phyloP scores from a whole-genome alignment of 1,284 basidiomycete species.

The Pseudozyma thailandica region DNA sequence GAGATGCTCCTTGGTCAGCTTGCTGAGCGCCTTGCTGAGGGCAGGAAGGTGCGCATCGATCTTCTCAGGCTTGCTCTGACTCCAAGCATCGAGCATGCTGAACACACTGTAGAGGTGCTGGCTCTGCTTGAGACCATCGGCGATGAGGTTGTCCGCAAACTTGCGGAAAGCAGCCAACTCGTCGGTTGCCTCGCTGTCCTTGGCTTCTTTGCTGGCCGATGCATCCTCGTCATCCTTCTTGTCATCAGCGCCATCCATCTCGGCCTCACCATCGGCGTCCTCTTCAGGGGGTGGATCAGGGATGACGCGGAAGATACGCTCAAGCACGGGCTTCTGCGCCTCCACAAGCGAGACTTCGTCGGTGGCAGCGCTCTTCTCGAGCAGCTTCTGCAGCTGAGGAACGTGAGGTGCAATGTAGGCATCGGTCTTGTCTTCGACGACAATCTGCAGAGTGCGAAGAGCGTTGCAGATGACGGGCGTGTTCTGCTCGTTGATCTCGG shows the following conservation, averaged over 20 bases:
- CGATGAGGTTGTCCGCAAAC: constrained; percentile 80
- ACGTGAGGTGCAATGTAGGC: constrained; percentile 84
- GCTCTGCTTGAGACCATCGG: constrained; percentile 81
- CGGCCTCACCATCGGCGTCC: constrained; percentile 53
- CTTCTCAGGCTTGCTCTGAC: constrained; percentile 81
- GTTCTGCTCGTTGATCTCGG: constrained; percentile 76
- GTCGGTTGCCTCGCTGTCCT: constrained; percentile 61
- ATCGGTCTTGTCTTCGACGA: constrained; percentile 84
- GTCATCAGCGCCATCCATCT: constrained; percentile 72
- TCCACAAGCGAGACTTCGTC: constrained; percentile 58
- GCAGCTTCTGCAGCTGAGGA: constrained; percentile 82
- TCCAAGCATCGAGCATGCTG: constrained; percentile 86
- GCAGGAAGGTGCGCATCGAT: constrained; percentile 82
- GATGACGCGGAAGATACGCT: constrained; percentile 84
- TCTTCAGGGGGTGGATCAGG: constrained; percentile 70
- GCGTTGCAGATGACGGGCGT: constrained; percentile 81
- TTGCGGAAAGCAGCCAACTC: constrained; percentile 80
- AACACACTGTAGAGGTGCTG: constrained; percentile 82
- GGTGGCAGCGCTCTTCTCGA: constrained; percentile 70
- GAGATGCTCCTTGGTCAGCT: constrained; percentile 88
- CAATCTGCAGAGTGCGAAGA: constrained; percentile 88
- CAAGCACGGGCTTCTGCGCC: constrained; percentile 74
- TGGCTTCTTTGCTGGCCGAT: constrained; percentile 20
- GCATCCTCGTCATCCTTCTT: constrained; percentile 73
- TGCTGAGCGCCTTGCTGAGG: constrained; percentile 85